Base-by-base conservation (phyloP, 148 eudicot species). In the Camellia lanceoleosa region DNA sequence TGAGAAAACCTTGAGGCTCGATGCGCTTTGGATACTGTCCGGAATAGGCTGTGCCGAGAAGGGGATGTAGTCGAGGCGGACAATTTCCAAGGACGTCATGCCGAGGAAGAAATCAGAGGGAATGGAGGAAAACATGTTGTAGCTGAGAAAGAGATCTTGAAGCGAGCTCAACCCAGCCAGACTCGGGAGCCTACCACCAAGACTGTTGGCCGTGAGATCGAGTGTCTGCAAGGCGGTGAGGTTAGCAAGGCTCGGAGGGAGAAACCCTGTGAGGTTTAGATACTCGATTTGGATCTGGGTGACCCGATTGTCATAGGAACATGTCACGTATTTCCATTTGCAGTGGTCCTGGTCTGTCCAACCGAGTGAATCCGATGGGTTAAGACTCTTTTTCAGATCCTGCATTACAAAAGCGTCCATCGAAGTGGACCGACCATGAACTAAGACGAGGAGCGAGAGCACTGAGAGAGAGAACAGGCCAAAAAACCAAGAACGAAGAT, bases 281-380 rank as follows among this genome's bases (percentile, higher is more conserved):
- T 87, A 91, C 65, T 93, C 96, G 74, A 92, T 89, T 86, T 92
- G 96, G 69, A 92, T 90, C 85, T 91, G 85, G 82, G 89, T 90
- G 38, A 92, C 96, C 83, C 88, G 75, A n/a, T 89, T 89, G n/a
- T 77, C 88, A 14, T 77, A 81, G 3, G 88, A 80, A 78, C 96
- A 92, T 68, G 0, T 83, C 19, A 92, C 89, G 52, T 81, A 90
- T 68, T 2, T 47, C 96, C 96, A 92, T 42, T 90, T 89, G 71
- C 96, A 92, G 59, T 92, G 96, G 80, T 92, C 89, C 60, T 91
- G 86, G 89, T 80, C 92, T 42, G 87, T 66, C 97, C 97, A 92
- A 5, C 85, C 87, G 13, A 92, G 86, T 0, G 76, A 66, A 63
- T 7, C 62, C 3, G 91, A 87, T 38, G 90, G 82, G 85, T 86